These are phyloP conservation scores for Epicoccum nigrum DNA, from an alignment of 2,329 filamentous ascomycete genomes.

Conservation along the genomic window DNA sequence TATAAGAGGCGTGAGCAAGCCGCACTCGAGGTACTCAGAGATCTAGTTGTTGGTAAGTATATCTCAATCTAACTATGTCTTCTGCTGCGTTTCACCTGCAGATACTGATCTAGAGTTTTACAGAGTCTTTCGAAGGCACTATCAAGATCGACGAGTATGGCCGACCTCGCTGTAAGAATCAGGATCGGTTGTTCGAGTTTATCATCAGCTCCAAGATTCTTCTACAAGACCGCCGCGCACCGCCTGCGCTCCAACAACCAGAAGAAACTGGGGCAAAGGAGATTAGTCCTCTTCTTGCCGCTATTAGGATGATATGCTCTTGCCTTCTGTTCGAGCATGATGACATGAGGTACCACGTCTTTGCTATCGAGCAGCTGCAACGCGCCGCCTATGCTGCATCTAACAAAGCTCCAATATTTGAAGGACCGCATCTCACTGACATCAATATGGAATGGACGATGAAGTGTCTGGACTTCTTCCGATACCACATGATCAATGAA, in stretches of 20 bases:
- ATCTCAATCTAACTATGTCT: too few species aligned
- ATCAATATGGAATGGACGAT: constrained; percentile 56
- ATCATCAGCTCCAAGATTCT: constrained; percentile 36
- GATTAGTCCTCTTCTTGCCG: constrained; percentile 28
- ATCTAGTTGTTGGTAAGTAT: constrained; percentile 52
- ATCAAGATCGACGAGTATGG: constrained; percentile 23
- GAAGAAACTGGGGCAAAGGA: constrained; percentile 5
- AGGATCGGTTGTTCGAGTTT: constrained; percentile 40
- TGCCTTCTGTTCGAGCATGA: constrained; percentile 38
- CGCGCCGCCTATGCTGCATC: constrained; percentile 50
- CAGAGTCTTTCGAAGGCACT: constrained; percentile 42
- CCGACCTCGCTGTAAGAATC: constrained; percentile 43
- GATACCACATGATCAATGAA: constrained; percentile 53
- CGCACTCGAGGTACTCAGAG: constrained; percentile 48
- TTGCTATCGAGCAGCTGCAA: constrained; percentile 55
- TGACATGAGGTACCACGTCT: constrained; percentile 28
- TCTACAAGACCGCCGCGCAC: constrained; percentile 32
- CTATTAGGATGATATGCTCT: constrained; percentile 42
- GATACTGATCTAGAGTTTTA: neutral
- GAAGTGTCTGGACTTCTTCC: constrained; percentile 61
- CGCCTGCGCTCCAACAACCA: constrained; percentile 1
- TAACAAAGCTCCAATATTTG: constrained; percentile 49
- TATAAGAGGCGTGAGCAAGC: constrained; percentile 34
- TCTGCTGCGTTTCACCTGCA: too few species aligned
- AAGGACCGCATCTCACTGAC: constrained; percentile 41